Percentiles rank a stretch among this genome's conserved stretches.
Evolutionary conservation across 768 basidiomycete genomes (phyloP).

Genomic region (Suillus cothurnatus): DNA sequence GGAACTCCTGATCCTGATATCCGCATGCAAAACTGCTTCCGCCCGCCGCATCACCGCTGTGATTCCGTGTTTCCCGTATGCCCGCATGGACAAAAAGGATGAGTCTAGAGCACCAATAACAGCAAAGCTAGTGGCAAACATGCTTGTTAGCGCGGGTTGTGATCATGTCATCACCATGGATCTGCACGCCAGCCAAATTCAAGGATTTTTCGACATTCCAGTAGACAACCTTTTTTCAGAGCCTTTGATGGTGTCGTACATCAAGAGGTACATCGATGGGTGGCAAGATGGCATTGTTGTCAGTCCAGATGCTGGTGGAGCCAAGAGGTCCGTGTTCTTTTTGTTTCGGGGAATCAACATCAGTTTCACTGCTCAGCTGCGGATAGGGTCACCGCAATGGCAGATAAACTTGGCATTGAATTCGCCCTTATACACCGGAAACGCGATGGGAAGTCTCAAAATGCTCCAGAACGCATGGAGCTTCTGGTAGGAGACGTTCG

Average conservation of each 20-base stretch:
- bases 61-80: slow-evolving; percentile 97
- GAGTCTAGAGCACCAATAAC: slow-evolving; percentile 95
- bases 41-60: slow-evolving; percentile 96
- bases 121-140: slow-evolving; percentile 97
- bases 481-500: slow-evolving; percentile 92
- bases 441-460: slow-evolving; percentile 65
- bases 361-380: slow-evolving; percentile 7
- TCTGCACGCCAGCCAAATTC: slow-evolving; percentile 95
- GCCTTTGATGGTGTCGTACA: slow-evolving; percentile 91
- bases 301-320: slow-evolving; percentile 96
- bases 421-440: slow-evolving; percentile 96
- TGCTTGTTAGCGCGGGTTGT: slow-evolving; percentile 95
- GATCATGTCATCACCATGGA: slow-evolving; percentile 99
- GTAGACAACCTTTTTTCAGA: slow-evolving; percentile 98
- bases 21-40: slow-evolving; percentile 96
- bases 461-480: slow-evolving; percentile 83
- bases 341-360: background rate
- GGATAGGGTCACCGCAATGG: slow-evolving; percentile 85
- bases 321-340: slow-evolving; percentile 84
- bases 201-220: slow-evolving; percentile 98
- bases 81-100: slow-evolving; percentile 98
- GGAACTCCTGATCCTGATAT: slow-evolving; percentile 98
- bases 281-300: slow-evolving; percentile 92
- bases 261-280: slow-evolving; percentile 82
- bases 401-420: slow-evolving; percentile 93